A percentile compares a stretch with the other conserved stretches of the same genome.
Conservation (phyloP, 768 basidiomycete species). For the Hygrocybe coccinea region DNA sequence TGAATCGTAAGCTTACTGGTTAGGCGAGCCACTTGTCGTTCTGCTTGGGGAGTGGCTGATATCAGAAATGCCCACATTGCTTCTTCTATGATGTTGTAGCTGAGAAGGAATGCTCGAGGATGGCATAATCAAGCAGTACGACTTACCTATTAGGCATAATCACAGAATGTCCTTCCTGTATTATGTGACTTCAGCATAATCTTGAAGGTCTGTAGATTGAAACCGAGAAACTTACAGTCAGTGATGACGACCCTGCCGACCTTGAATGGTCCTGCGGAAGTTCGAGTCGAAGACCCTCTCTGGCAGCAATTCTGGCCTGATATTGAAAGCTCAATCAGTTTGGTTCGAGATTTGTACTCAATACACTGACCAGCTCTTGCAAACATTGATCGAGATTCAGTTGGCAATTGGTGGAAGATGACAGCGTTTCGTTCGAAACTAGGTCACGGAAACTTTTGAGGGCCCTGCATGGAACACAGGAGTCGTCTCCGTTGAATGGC, state of each 20-base stretch:
- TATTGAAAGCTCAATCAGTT: neutral
- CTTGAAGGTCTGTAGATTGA: too few relatives aligned
- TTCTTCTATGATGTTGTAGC: too few relatives aligned
- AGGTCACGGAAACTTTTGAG: neutral
- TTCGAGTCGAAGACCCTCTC: neutral
- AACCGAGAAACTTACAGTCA: neutral
- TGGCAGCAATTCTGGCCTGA: neutral
- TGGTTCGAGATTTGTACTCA: neutral
- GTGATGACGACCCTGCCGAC: neutral
- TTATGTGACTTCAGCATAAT: too few relatives aligned
- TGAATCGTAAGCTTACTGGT: too few relatives aligned
- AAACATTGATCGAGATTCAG: neutral
- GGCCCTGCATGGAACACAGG: neutral
- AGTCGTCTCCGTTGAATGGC: neutral
- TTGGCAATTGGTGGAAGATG: neutral
- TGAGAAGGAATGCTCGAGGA: too few relatives aligned
- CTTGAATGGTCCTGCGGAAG: neutral
- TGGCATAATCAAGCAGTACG: too few relatives aligned
- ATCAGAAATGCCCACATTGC: too few relatives aligned
- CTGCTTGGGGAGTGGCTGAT: too few relatives aligned
- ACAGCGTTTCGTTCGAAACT: neutral
- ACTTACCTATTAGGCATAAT: too few relatives aligned
- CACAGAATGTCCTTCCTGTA: too few relatives aligned
- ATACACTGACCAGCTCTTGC: neutral
- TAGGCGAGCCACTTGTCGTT: too few relatives aligned